Conservation (phyloP, 805 yeast species). For the Kluyveromyces lactis region DNA sequence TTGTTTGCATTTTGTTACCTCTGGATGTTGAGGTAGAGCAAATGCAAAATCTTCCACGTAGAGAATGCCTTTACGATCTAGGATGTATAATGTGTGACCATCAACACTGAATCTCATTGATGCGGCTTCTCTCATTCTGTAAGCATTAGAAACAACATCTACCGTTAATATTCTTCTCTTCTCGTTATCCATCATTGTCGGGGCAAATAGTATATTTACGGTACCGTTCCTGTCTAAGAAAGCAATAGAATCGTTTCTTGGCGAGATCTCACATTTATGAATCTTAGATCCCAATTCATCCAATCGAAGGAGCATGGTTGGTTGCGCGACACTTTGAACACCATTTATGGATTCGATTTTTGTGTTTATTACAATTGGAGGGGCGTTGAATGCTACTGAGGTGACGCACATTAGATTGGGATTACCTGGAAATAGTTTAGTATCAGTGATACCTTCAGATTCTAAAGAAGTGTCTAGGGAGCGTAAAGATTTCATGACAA, state of each 20-base stretch:
- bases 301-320: slow-evolving; percentile 50
- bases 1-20: slow-evolving; percentile 59
- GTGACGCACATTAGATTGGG: slow-evolving; percentile 45
- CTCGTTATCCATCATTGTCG: slow-evolving; percentile 47
- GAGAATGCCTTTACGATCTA: slow-evolving; percentile 76
- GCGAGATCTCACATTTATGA: slow-evolving; percentile 67
- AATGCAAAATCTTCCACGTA: slow-evolving; percentile 83
- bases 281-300: slow-evolving; percentile 78
- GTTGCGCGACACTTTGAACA: slow-evolving; percentile 43
- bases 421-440: slow-evolving; percentile 64
- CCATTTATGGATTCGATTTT: slow-evolving; percentile 39
- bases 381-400: slow-evolving; percentile 54
- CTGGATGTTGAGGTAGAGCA: slow-evolving; percentile 65
- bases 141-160: slow-evolving; percentile 73
- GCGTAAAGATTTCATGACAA: slow-evolving; percentile 61
- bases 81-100: slow-evolving; percentile 68
- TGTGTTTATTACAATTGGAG: slow-evolving; percentile 62
- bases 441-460: slow-evolving; percentile 82
- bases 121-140: slow-evolving; percentile 69
- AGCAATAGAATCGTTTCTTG: slow-evolving; percentile 80
- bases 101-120: slow-evolving; percentile 65
- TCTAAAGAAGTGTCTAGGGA: slow-evolving; percentile 59
- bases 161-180: slow-evolving; percentile 44
- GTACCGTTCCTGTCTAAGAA: slow-evolving; percentile 72
- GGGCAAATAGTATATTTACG: slow-evolving; percentile 59